Percentiles rank a stretch among this genome's conserved stretches.
phyloP scores from a whole-genome alignment of 192 early-diverging fungal genomes.

The Funneliformis geosporum region DNA sequence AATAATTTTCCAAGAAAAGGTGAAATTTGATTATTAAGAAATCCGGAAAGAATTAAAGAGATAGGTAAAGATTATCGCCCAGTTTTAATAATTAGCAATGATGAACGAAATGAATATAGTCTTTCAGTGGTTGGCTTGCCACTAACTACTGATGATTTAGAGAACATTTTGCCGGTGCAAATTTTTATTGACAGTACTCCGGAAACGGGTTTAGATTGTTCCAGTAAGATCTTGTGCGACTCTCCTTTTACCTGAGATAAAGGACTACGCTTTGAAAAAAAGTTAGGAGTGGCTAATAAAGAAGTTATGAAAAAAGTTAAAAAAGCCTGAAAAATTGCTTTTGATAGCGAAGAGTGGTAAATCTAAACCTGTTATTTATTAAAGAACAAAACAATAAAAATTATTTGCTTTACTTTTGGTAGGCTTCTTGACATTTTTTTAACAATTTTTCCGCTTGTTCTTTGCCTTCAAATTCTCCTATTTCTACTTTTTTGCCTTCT shows the following conservation, averaged over 20 bases:
- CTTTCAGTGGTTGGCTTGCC: neutral
- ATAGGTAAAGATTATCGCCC: constrained; percentile 12
- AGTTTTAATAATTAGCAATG: neutral
- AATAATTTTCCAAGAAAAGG: neutral
- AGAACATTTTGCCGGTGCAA: constrained; percentile 8
- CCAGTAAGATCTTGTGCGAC: constrained; percentile 9
- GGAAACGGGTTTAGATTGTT: neutral
- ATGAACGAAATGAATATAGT: constrained; percentile 15
- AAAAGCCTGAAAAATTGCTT: constrained; percentile 9
- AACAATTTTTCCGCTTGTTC: too few species aligned
- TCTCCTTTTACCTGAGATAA: constrained; percentile 13
- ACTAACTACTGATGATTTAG: constrained; percentile 1
- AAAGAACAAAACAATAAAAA: too few species aligned
- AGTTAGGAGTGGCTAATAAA: neutral
- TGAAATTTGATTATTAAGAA: constrained; percentile 25
- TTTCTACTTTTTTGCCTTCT: too few species aligned
- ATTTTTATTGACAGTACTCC: constrained; percentile 1
- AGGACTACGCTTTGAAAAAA: constrained; percentile 8
- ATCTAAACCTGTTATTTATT: too few species aligned
- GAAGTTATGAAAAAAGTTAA: constrained; percentile 12
- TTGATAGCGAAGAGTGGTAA: too few species aligned
- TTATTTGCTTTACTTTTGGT: too few species aligned
- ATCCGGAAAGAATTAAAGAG: constrained; percentile 7
- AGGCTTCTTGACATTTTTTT: too few species aligned
- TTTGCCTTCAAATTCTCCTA: too few species aligned